These are phyloP conservation scores for Stephanodiscus triporus DNA, from an alignment of 108 stramenopile species.

Conservation along the genomic window DNA sequence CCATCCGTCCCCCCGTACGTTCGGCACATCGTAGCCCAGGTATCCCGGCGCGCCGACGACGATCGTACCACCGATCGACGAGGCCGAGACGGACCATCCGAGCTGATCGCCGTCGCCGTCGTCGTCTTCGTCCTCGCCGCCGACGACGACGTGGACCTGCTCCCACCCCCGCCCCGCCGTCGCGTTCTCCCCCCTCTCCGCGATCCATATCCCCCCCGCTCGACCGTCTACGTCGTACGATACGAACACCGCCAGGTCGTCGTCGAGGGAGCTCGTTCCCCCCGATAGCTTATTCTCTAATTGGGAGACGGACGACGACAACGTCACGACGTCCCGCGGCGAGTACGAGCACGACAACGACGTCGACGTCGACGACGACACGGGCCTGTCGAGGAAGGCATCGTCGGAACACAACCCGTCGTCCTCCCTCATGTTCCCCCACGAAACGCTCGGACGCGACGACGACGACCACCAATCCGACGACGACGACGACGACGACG, in stretches of 20 bases:
- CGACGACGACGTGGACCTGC: not conserved
- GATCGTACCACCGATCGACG: not conserved
- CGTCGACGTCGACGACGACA: no score
- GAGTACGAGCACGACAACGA: no score
- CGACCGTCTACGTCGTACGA: not conserved
- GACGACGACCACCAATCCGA: no score
- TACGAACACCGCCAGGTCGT: not conserved
- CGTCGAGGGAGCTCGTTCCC: not conserved
- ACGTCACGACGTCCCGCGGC: no score
- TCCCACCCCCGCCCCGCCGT: not conserved
- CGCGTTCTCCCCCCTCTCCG: not conserved
- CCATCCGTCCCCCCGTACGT: not conserved
- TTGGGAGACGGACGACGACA: no score
- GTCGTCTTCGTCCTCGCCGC: not conserved
- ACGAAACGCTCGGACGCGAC: no score
- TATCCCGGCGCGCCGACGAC: constrained; percentile 6
- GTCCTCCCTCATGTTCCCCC: not conserved
- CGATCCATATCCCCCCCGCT: not conserved
- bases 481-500: not conserved
- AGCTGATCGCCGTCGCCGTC: not conserved
- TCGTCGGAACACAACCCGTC: not conserved
- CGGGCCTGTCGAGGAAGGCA: not conserved
- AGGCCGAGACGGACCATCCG: constrained; percentile 3
- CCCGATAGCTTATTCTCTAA: constrained; percentile 3
- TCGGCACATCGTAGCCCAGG: not conserved